Evolutionary conservation across 495 filamentous ascomycete genomes (phyloP).

Genomic region (Neurospora discreta): DNA sequence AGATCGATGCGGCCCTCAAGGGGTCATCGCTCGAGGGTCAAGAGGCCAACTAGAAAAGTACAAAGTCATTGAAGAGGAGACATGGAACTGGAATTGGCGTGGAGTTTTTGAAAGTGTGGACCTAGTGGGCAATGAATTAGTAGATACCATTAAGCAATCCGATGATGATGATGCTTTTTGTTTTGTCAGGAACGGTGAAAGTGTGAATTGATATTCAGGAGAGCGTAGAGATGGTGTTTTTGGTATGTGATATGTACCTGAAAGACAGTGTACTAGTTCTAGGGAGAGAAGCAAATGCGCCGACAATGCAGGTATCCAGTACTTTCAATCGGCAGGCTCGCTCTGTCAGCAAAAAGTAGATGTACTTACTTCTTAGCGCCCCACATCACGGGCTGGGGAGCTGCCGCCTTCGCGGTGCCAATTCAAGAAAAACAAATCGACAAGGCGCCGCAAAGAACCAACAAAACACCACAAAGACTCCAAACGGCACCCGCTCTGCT

Average conservation of each 20-base stretch:
- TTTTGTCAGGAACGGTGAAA: neutral
- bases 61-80: neutral
- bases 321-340: neutral
- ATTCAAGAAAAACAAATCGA: conserved; percentile 1
- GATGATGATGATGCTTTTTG: neutral
- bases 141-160: neutral
- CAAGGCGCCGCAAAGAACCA: neutral
- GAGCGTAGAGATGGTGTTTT: too few species aligned
- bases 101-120: neutral
- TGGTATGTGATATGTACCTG: neutral
- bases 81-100: neutral
- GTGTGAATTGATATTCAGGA: neutral
- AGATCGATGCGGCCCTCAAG: conserved; percentile 51
- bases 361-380: neutral
- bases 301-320: neutral
- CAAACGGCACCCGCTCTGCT: neutral
- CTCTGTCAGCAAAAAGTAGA: neutral
- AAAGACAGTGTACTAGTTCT: neutral
- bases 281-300: neutral
- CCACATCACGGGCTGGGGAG: conserved; percentile 1
- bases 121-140: neutral
- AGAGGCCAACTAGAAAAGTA: neutral
- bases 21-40: conserved; percentile 23
- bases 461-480: conserved; percentile 4
- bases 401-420: neutral